Evolutionary conservation across 2,329 filamentous ascomycete genomes (phyloP).

Genomic region (Aureobasidium sp.): DNA sequence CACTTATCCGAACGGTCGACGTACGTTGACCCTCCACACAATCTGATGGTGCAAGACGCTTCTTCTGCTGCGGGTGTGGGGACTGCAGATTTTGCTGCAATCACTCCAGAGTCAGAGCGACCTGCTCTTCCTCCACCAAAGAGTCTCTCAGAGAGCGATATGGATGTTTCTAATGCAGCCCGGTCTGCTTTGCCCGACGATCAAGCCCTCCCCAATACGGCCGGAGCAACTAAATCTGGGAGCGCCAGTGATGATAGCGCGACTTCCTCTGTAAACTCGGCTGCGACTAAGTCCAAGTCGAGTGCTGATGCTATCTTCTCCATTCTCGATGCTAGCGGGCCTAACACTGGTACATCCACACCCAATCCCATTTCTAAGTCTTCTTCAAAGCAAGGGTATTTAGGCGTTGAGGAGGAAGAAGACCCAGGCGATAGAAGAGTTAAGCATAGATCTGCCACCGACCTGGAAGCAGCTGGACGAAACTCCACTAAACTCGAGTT

Average conservation of each 20-base stretch:
- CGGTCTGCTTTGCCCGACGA: background rate
- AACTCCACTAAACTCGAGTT: background rate
- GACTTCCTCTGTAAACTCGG: conserved; percentile 1
- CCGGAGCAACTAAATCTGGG: background rate
- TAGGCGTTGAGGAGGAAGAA: background rate
- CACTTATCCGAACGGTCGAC: background rate
- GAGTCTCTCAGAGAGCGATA: conserved; percentile 4
- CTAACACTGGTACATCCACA: background rate
- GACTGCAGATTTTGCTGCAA: background rate
- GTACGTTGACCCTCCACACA: background rate
- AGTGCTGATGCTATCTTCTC: background rate
- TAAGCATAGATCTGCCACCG: conserved; percentile 7
- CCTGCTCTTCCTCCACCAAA: background rate
- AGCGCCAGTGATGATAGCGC: background rate
- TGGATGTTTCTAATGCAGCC: background rate
- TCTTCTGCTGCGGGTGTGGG: background rate
- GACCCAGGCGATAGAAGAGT: background rate
- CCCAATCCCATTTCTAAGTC: background rate
- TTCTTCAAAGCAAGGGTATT: background rate
- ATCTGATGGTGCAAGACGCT: background rate
- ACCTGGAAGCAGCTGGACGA: background rate
- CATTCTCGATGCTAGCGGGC: background rate
- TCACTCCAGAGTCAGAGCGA: background rate
- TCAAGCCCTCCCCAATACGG: background rate
- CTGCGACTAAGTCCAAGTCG: background rate